Percentiles rank a stretch among this genome's conserved stretches.
phyloP scores from a whole-genome alignment of 2,329 filamentous ascomycete species.

The Alternaria tenuissima region DNA sequence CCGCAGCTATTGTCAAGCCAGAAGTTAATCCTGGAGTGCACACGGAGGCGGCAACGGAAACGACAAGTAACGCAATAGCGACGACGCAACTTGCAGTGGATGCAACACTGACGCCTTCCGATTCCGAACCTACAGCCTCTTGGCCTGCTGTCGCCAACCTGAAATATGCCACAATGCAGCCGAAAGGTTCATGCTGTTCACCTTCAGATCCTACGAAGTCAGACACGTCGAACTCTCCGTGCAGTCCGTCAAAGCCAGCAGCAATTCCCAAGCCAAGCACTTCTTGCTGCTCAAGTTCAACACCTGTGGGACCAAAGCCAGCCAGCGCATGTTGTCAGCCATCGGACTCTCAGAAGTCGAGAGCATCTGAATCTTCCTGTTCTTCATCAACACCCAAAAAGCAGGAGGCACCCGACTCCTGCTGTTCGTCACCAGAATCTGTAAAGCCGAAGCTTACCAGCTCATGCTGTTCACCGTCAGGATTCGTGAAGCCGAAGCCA shows the following conservation, averaged over 20 bases:
- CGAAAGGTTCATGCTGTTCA: neutral
- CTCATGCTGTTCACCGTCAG: slow-evolving; percentile 13
- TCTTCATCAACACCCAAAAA: neutral
- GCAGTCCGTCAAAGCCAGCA: neutral
- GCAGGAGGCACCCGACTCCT: neutral
- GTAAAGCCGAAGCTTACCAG: slow-evolving; percentile 9
- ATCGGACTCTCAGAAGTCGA: neutral
- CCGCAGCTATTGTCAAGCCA: neutral
- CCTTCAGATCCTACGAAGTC: neutral
- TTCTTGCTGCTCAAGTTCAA: neutral
- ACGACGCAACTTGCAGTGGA: neutral
- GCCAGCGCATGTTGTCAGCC: neutral
- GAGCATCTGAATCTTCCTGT: neutral
- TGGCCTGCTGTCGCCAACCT: neutral
- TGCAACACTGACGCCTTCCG: neutral
- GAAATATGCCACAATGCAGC: neutral
- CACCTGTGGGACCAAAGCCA: neutral
- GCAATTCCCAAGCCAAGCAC: neutral
- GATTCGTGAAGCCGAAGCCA: neutral
- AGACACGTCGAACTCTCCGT: neutral
- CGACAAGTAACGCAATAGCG: neutral
- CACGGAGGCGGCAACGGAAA: neutral
- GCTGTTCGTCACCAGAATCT: neutral
- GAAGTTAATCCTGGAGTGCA: neutral
- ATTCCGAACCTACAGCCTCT: neutral